phyloP scores from a whole-genome alignment of 225 moss, liverwort and hornwort species.

The Pseudoscleropodium purum region DNA sequence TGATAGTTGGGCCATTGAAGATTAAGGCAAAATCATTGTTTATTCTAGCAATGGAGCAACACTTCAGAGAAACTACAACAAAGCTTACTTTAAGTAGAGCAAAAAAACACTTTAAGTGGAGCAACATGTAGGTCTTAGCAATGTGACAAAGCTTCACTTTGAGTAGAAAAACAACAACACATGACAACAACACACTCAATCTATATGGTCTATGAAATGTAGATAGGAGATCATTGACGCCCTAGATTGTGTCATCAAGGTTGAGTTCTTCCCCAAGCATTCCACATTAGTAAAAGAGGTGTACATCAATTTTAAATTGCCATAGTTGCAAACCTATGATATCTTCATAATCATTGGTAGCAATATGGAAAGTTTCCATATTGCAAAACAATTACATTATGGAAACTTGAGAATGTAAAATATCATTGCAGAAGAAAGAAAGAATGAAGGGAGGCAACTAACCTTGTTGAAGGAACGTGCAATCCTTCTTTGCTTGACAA shows the following conservation, averaged over 20 bases:
- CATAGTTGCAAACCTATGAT: neutral
- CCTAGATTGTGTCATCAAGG: neutral
- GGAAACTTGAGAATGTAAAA: neutral
- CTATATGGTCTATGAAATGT: rapidly evolving
- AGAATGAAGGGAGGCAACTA: too few relatives aligned
- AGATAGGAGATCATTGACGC: neutral
- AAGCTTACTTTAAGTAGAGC: rapidly evolving
- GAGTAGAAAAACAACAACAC: rapidly evolving
- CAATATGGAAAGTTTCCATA: too few relatives aligned
- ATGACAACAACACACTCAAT: too few relatives aligned
- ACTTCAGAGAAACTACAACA: rapidly evolving
- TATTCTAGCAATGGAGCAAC: rapidly evolving
- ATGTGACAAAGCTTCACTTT: rapidly evolving
- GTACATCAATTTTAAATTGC: rapidly evolving
- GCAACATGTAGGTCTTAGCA: rapidly evolving
- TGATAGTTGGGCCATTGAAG: neutral
- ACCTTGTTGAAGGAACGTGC: too few relatives aligned
- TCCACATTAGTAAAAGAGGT: rapidly evolving
- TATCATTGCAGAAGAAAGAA: rapidly evolving
- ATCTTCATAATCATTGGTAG: neutral
- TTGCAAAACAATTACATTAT: too few relatives aligned
- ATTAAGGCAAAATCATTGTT: neutral
- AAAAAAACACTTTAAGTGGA: neutral
- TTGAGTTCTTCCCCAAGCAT: rapidly evolving
- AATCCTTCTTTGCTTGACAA: too few relatives aligned